Base-by-base conservation (phyloP, 1,139 yeast species). In the Hansenula sp. region DNA sequence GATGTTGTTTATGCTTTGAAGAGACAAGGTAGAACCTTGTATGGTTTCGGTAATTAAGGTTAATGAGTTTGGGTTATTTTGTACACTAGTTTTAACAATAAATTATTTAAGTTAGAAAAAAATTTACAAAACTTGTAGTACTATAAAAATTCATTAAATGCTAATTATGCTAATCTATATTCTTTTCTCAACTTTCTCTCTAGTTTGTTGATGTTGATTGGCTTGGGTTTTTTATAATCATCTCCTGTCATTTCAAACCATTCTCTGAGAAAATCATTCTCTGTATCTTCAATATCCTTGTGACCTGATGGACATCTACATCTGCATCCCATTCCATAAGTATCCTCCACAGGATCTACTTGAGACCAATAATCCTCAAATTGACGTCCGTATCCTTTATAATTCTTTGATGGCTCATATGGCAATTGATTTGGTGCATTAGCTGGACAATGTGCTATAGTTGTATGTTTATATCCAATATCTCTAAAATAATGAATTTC, bases 11-110 rank as follows among this genome's bases (percentile, higher is more conserved):
- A 92, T 72, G 98, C 98, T 61, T 85, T 92, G 75, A 92, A 92
- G 94, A 89, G 98, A 84, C 97, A 92, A 79, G 98, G 98, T 69
- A 88, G 97, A 79, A 92, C 98, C 77, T 85, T 92, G 75, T 92
- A 92, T 71, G 98, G 98, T 88, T 92, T 92, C 85, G 97, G 97
- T 78, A 97, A 97, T 82, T 92, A 86, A 60, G 46, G 36, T 7
- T 30, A 19, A 19, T 19, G 24, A 30, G 17, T 26, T 13, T 26
- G 16, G 29, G 17, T 8, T 29, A 6, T 9, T 12, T 9, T 29
- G 22, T 18, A 29, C 12, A 24, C 12, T 24, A 24, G 26, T 24
- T n/a, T n/a, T n/a, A n/a, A n/a, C 26, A 24, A 24, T 24, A 4
- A 24, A 24, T 24, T 13, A 24, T 24, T 24, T 6, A 11, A 13